Conservation (phyloP, 2,329 filamentous ascomycete genomes). For the Stachybotrys chlorohalonatus region DNA sequence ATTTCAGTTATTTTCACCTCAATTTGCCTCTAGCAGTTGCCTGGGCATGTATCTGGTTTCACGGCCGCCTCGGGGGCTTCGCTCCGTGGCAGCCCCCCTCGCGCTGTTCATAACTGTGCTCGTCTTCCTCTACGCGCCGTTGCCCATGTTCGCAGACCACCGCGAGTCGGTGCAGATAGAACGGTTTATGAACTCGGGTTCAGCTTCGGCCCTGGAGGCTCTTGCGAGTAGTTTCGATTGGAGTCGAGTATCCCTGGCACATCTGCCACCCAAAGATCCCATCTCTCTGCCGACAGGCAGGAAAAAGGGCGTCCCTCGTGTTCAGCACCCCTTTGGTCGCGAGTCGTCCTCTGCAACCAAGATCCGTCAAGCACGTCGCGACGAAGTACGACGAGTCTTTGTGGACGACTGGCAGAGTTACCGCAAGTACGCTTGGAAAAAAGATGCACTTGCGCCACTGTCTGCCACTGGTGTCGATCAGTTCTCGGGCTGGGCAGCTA, state of each 20-base stretch:
- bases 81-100: neutral
- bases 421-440: slow-evolving; percentile 48
- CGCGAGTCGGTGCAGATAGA: neutral
- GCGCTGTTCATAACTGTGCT: neutral
- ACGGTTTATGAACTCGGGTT: neutral
- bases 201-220: neutral
- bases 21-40: neutral
- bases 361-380: slow-evolving; percentile 19
- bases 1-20: neutral
- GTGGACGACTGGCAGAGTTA: slow-evolving; percentile 26
- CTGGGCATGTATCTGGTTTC: neutral
- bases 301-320: slow-evolving; percentile 15
- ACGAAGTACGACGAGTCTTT: slow-evolving; percentile 24
- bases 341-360: slow-evolving; percentile 15
- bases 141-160: neutral
- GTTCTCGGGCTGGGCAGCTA: slow-evolving; percentile 60
- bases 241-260: slow-evolving; percentile 17
- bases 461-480: slow-evolving; percentile 42
- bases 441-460: slow-evolving; percentile 53
- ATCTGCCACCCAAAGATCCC: slow-evolving; percentile 12
- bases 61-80: neutral
- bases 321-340: slow-evolving; percentile 24
- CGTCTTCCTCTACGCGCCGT: neutral
- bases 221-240: slow-evolving; percentile 26
- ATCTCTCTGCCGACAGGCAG: slow-evolving; percentile 13